Base-by-base conservation (phyloP, 2,329 filamentous ascomycete genomes). In the Teratosphaeriaceae sp. region DNA sequence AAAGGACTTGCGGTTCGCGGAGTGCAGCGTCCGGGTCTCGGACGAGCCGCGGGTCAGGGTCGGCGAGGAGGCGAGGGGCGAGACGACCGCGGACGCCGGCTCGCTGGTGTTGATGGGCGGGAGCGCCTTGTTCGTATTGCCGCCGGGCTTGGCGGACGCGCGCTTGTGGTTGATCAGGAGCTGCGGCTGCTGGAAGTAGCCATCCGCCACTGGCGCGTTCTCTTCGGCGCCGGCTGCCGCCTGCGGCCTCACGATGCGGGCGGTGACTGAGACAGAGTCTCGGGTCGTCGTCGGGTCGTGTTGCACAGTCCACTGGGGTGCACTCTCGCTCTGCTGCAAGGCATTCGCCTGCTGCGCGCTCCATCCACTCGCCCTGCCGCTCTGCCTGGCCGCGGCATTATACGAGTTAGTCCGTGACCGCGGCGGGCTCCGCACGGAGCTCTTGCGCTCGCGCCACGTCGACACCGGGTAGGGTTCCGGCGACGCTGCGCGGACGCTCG, bases 181-280 rank as follows among this genome's bases (percentile, higher is more conserved):
- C 62, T 78, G 57, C 61, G 75, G 71, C 68, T 75, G 58, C 64
- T 78, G 66, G 46, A 76, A 60, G 19, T 43, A 31, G 2, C 20
- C 42, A 19, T 52, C 80, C 78, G 54, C 15, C 59, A n/a, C n/a
- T n/a, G 60, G 18, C 9, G 44, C 57, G 57, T 46, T 52, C 56
- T 18, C 51, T 53, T 26, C 53, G 29, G 18, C n/a, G 38, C 29
- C 30, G 5, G 19, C n/a, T 11, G 19, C 23, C 6, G 48, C 57
- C 9, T 75, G 70, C 51, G 85, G 84, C 37, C 87, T 80, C 27
- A 94, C 71, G 49, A 94, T 94, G 40, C 83, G 80, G 38, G 89
- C 86, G 15, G 85, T 92, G 9, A 95, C 88, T 35, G 88, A 89
- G n/a, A 94, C 79, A 1, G 87, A 89, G 56, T 89, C 86, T 4